phyloP scores from a whole-genome alignment of 1,139 yeast genomes.

The Yamadazyma epiphylla region DNA sequence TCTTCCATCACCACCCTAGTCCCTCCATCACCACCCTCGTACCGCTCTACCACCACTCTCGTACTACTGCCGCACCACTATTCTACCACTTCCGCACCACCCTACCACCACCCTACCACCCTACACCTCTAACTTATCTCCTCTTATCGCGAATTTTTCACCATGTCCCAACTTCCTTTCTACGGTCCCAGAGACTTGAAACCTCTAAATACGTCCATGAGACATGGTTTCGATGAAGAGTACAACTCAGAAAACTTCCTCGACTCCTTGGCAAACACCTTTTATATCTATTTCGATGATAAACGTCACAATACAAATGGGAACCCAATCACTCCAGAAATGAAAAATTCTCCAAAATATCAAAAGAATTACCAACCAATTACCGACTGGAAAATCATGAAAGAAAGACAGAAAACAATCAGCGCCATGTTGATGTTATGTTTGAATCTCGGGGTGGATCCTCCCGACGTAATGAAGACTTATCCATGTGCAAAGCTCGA shows the following conservation, averaged over 20 bases:
- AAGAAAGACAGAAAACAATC: constrained; percentile 91
- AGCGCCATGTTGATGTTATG: constrained; percentile 90
- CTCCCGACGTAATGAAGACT: constrained; percentile 93
- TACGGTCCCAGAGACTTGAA: constrained; percentile 1
- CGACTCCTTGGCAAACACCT: constrained; percentile 61
- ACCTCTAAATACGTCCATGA: constrained; percentile 44
- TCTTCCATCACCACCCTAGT: too few relatives aligned
- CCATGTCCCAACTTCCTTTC: too few relatives aligned
- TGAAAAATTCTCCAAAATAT: constrained; percentile 41
- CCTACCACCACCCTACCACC: too few relatives aligned
- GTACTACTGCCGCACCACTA: too few relatives aligned
- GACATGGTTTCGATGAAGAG: constrained; percentile 83
- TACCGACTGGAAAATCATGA: constrained; percentile 86
- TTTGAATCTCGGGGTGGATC: constrained; percentile 91
- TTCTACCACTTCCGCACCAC: too few relatives aligned
- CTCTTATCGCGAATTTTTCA: too few relatives aligned
- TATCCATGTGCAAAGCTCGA: constrained; percentile 92
- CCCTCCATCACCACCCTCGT: too few relatives aligned
- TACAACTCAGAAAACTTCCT: constrained; percentile 62
- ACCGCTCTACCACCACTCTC: too few relatives aligned
- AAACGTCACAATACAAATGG: constrained; percentile 92
- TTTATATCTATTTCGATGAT: constrained; percentile 79
- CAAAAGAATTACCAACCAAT: constrained; percentile 62
- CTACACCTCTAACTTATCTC: too few relatives aligned
- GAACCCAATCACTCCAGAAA: constrained; percentile 64